Evolutionary conservation across 441 rosid species (phyloP).

Genomic region (Kokia cookei): DNA sequence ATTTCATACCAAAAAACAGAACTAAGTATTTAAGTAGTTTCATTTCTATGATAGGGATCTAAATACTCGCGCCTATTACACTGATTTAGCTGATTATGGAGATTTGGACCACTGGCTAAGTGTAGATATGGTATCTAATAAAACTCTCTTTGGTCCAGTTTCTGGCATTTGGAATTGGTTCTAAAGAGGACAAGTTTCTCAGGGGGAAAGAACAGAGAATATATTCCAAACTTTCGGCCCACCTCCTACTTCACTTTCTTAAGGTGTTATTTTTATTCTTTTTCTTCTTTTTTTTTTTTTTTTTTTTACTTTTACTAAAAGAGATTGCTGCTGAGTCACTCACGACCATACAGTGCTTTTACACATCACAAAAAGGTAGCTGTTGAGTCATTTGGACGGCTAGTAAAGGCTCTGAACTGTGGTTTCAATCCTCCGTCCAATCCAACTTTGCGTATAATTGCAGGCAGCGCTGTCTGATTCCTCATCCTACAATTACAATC

Average conservation of each 20-base stretch:
- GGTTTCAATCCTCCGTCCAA: background rate
- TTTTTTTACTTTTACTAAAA: background rate
- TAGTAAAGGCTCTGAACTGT: background rate
- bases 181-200: background rate
- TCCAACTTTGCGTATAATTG: slow-evolving; percentile 38
- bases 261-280: background rate
- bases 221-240: slow-evolving; percentile 1
- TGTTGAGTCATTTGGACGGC: slow-evolving; percentile 20
- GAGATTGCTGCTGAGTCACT: background rate
- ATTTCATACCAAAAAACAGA: background rate
- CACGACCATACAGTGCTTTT: background rate
- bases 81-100: background rate
- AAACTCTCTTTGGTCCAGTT: background rate
- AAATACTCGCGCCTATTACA: background rate
- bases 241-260: background rate
- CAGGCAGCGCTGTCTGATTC: slow-evolving; percentile 35
- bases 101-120: background rate
- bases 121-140: background rate
- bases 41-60: too few relatives aligned
- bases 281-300: background rate
- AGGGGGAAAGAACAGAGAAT: background rate
- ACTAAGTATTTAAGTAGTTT: too few relatives aligned
- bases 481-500: slow-evolving; percentile 12
- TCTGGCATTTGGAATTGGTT: background rate
- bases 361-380: background rate